phyloP scores from a whole-genome alignment of 768 basidiomycete genomes.

The Filobasidium wieringae region DNA sequence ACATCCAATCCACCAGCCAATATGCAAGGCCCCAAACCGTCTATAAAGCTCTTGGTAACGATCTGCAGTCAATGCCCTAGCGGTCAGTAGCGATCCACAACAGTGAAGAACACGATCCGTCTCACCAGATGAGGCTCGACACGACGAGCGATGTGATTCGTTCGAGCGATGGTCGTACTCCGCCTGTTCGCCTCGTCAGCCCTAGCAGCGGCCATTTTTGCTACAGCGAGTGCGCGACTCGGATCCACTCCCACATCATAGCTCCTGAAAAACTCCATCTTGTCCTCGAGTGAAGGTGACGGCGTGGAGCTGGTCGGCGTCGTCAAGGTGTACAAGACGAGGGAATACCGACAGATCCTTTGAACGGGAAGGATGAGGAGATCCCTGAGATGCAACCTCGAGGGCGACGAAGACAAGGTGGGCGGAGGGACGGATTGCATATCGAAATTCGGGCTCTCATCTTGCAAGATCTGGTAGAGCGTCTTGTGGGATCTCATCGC shows the following conservation, averaged over 20 bases:
- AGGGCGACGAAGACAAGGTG: conserved; percentile 15
- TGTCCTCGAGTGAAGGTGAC: conserved; percentile 4
- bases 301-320: background rate
- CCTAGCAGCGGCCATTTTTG: conserved; percentile 61
- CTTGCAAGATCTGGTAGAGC: conserved; percentile 33
- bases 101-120: background rate
- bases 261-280: conserved; percentile 6
- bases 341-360: conserved; percentile 85
- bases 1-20: conserved; percentile 82
- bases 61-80: conserved; percentile 9
- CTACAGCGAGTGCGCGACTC: conserved; percentile 46
- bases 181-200: conserved; percentile 70
- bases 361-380: conserved; percentile 97
- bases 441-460: conserved; percentile 13
- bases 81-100: background rate
- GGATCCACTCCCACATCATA: conserved; percentile 31
- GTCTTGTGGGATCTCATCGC: conserved; percentile 17
- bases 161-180: conserved; percentile 56
- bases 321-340: conserved; percentile 57
- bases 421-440: conserved; percentile 3
- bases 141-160: conserved; percentile 53
- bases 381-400: conserved; percentile 48
- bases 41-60: conserved; percentile 37
- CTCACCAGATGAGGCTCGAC: conserved; percentile 42
- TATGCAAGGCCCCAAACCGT: conserved; percentile 63